Conservation (phyloP, 1,139 yeast species). For the Geotrichum australiense region DNA sequence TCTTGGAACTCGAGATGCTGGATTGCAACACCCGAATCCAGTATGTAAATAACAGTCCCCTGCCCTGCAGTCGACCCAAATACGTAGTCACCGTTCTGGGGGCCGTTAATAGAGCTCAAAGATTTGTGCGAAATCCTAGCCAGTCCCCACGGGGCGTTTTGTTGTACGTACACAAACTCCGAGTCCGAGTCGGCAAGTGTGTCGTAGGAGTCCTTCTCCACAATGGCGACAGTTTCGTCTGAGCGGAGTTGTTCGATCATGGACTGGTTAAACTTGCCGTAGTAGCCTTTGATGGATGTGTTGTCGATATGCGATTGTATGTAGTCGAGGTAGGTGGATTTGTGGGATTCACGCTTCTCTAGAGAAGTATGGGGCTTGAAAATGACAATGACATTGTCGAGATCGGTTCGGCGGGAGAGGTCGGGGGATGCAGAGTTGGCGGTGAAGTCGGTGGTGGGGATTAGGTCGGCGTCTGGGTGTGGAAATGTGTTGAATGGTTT, state of each 20-base stretch:
- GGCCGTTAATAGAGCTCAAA: conserved; percentile 18
- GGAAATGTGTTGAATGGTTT: no score
- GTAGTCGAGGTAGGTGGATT: conserved; percentile 34
- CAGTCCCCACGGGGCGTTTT: conserved; percentile 47
- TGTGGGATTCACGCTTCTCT: conserved; percentile 18
- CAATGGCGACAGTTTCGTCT: conserved; percentile 40
- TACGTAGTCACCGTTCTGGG: conserved; percentile 32
- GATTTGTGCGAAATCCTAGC: conserved; percentile 43
- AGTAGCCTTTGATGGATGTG: conserved; percentile 33
- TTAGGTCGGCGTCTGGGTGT: no score
- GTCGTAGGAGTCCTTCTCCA: conserved; percentile 43
- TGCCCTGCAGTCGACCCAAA: conserved; percentile 45
- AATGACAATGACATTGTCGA: conserved; percentile 12
- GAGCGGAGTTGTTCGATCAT: conserved; percentile 38
- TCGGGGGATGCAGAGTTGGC: no score
- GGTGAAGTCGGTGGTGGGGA: no score
- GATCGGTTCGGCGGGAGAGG: no score
- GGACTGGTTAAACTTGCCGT: conserved; percentile 24
- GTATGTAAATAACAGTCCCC: conserved; percentile 49
- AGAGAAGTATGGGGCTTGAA: conserved; percentile 9
- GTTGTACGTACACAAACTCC: conserved; percentile 14
- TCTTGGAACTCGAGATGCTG: conserved; percentile 46
- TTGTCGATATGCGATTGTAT: conserved; percentile 53
- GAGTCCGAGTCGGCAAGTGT: conserved; percentile 10
- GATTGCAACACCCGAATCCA: conserved; percentile 44